These are phyloP conservation scores for Powellomyces hirtus DNA, from an alignment of 192 early-diverging fungal genomes.

Conservation along the genomic window DNA sequence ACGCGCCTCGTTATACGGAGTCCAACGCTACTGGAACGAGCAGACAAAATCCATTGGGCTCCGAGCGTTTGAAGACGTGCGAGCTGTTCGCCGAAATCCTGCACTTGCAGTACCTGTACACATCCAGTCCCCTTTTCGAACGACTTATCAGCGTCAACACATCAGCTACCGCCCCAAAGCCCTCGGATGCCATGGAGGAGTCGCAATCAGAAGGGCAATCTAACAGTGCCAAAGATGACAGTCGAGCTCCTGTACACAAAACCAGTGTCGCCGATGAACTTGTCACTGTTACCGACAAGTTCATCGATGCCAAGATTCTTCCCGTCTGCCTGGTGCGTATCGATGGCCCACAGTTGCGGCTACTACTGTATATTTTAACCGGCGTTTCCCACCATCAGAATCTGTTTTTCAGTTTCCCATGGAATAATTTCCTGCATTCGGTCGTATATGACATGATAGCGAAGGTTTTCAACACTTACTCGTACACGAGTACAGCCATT, in stretches of 20 bases:
- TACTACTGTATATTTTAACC: conserved; percentile 18
- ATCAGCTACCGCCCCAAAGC: not conserved
- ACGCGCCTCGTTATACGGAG: conserved; percentile 70
- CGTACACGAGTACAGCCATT: conserved; percentile 51
- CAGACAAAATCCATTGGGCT: conserved; percentile 80
- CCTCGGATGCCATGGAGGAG: not conserved
- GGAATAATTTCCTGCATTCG: conserved; percentile 99
- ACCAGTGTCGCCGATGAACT: conserved; percentile 54
- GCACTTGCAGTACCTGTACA: conserved; percentile 72
- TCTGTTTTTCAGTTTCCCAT: conserved; percentile 90
- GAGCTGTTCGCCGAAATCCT: conserved; percentile 98
- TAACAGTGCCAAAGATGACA: conserved; percentile 13
- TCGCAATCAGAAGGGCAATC: not conserved
- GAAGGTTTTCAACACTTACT: conserved; percentile 92
- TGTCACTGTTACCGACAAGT: conserved; percentile 43
- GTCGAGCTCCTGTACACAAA: not conserved
- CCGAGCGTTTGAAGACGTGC: conserved; percentile 92
- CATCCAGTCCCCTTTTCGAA: conserved; percentile 59
- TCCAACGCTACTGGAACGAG: conserved; percentile 45
- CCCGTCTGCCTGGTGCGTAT: conserved; percentile 50
- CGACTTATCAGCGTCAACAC: conserved; percentile 25
- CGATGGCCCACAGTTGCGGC: not conserved
- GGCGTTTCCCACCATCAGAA: conserved; percentile 36
- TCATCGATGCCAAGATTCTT: conserved; percentile 51
- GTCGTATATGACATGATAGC: conserved; percentile 99